A percentile compares a stretch with the other conserved stretches of the same genome.
Conservation (phyloP, 768 basidiomycete species). For the Xerocomus potaroensis region DNA sequence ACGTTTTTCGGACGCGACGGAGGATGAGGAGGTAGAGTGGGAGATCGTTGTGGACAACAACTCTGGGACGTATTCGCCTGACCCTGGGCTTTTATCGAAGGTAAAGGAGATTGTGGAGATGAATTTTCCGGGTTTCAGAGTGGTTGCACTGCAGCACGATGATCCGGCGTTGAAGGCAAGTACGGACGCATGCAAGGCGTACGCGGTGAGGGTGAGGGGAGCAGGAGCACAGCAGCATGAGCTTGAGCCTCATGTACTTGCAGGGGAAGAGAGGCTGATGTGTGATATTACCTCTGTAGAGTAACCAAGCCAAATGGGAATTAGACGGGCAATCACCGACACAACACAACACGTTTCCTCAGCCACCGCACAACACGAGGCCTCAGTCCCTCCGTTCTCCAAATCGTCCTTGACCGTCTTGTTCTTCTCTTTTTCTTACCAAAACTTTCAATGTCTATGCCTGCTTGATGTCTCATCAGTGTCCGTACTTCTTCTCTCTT, state of each 20-base stretch:
- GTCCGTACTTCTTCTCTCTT: conserved; percentile 4
- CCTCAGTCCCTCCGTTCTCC: conserved; percentile 13
- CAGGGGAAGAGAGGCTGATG: conserved; percentile 52
- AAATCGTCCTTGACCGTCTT: conserved; percentile 8
- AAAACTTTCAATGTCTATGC: conserved; percentile 22
- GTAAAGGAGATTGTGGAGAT: conserved; percentile 61
- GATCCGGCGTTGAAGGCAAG: conserved; percentile 56
- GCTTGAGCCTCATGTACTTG: conserved; percentile 55
- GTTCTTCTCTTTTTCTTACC: conserved; percentile 6
- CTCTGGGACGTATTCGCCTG: conserved; percentile 80
- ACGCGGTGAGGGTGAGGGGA: conserved; percentile 59
- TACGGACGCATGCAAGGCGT: conserved; percentile 61
- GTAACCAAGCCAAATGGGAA: conserved; percentile 19
- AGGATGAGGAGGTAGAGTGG: conserved; percentile 61
- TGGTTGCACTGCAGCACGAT: conserved; percentile 51
- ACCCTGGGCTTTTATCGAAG: conserved; percentile 54
- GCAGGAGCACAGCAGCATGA: conserved; percentile 56
- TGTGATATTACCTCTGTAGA: conserved; percentile 9
- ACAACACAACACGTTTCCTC: conserved; percentile 38
- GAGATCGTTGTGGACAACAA: conserved; percentile 86
- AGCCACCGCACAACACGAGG: conserved; percentile 34
- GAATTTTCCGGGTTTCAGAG: conserved; percentile 65
- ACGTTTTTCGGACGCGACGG: conserved; percentile 49
- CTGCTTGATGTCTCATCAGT: conserved; percentile 23
- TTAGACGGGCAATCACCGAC: conserved; percentile 28